Base-by-base conservation (phyloP, 2,329 filamentous ascomycete genomes). In the Capronia epimyces region DNA sequence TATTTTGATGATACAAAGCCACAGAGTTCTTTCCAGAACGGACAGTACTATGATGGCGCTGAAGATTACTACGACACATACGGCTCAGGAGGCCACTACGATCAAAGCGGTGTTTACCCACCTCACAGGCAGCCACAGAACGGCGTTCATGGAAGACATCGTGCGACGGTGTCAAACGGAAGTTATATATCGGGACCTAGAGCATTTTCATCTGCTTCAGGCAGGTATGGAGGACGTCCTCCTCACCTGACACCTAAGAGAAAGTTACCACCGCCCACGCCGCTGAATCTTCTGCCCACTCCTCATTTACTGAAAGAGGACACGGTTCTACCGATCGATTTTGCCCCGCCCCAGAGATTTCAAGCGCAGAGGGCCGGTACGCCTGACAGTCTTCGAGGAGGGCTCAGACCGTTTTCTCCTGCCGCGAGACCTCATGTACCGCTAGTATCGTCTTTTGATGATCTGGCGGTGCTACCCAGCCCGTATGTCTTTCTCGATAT, bases 281-380 rank as follows among this genome's bases (percentile, higher is more conserved):
- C 83, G 10, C 79, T 98, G 18, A 78, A 75, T 42, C 84, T 87
- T 1, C 75, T 98, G 16, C 91, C 91, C 7, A 94, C 89, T 1
- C 91, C 93, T 0, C 83, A 85, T 45, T 86, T 89, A 73, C 76
- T 98, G 36, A 86, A 76, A 63, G 90, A 95, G 54, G 89, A 95
- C 65, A 78, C 81, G 2, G 83, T 95, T 58, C 86, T 71, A 62
- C 77, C 89, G 0, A 79, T 85, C 50, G 91, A 96, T 61, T 97
- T 95, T 68, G 93, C 93, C 0, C 93, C 93, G 20, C 89, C 87
- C 1, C 74, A 79, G 18, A 77, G 70, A 15, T 77, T 82, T 64
- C 76, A 74, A 57, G 87, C 91, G 29, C 80, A 84, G 53, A 81
- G 79, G 56, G 78, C 80, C 46, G 91, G 91, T 44, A 73, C 71